Evolutionary conservation across 805 yeast species (phyloP).

Genomic region (Wickerhamiella shivajii): DNA sequence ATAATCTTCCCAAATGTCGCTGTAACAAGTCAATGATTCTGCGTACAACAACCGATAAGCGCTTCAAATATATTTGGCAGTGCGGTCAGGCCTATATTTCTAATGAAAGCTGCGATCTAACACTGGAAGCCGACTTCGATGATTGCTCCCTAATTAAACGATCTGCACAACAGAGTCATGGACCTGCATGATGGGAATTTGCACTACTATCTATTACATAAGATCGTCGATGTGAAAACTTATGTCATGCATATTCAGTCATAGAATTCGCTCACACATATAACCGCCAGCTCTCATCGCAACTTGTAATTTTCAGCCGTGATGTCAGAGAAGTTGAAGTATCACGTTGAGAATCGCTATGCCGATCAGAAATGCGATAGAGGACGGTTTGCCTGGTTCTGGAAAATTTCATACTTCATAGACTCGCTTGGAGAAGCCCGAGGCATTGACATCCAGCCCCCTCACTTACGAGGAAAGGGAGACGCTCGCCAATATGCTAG

Average conservation of each 20-base stretch:
- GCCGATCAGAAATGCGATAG: conserved; percentile 11
- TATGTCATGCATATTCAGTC: too few species aligned
- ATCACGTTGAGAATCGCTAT: conserved; percentile 10
- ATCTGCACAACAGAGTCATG: too few species aligned
- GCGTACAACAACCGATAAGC: conserved; percentile 38
- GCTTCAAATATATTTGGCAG: conserved; percentile 45
- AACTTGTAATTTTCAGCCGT: too few species aligned
- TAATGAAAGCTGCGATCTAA: conserved; percentile 18
- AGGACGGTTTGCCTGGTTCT: conserved; percentile 16
- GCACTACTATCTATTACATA: too few species aligned
- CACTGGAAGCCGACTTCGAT: too few species aligned
- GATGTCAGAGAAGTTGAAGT: conserved; percentile 11
- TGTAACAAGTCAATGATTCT: conserved; percentile 35
- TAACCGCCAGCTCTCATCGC: too few species aligned
- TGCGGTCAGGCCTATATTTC: conserved; percentile 31
- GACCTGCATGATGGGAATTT: too few species aligned
- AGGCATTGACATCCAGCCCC: conserved; percentile 64
- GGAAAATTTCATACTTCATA: conserved; percentile 20
- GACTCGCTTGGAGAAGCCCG: conserved; percentile 54
- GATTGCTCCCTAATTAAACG: too few species aligned
- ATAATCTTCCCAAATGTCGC: conserved; percentile 31
- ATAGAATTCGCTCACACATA: too few species aligned
- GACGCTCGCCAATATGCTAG: conserved; percentile 14
- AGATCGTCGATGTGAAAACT: too few species aligned
- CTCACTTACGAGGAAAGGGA: conserved; percentile 38